phyloP scores from a whole-genome alignment of 2,329 filamentous ascomycete genomes.

The Capronia coronata region DNA sequence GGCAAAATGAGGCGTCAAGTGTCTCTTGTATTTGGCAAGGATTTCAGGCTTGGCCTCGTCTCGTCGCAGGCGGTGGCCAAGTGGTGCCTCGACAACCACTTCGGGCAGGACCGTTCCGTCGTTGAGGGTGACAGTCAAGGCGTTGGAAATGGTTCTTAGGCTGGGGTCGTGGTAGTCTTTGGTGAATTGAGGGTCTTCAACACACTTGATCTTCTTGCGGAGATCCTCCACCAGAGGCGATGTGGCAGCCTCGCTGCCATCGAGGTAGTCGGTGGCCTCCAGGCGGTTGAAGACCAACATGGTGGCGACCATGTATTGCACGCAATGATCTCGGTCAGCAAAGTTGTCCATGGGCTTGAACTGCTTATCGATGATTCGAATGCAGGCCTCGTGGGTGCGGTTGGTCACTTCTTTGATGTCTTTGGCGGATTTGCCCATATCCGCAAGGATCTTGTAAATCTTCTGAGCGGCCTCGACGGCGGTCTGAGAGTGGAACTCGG shows the following conservation, averaged over 20 bases:
- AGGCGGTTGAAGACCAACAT: constrained; percentile 96
- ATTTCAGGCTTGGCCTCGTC: constrained; percentile 99
- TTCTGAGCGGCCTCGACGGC: constrained; percentile 91
- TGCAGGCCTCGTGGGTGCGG: constrained; percentile 95
- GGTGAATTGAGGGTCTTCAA: constrained; percentile 93
- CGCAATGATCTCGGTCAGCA: constrained; percentile 97
- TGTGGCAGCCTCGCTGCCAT: constrained; percentile 85
- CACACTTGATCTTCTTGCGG: constrained; percentile 87
- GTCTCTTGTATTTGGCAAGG: constrained; percentile 88
- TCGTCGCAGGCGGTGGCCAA: constrained; percentile 82
- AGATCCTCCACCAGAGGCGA: constrained; percentile 85
- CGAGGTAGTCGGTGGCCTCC: constrained; percentile 86
- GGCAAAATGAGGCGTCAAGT: constrained; percentile 76
- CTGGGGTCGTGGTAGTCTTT: constrained; percentile 89
- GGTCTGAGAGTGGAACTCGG: constrained; percentile 71
- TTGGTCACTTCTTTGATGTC: constrained; percentile 92
- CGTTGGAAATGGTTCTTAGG: constrained; percentile 95
- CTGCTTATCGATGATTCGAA: constrained; percentile 99
- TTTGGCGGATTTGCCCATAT: constrained; percentile 79
- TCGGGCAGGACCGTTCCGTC: constrained; percentile 89
- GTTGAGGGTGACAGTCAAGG: constrained; percentile 86
- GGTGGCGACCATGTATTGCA: constrained; percentile 96
- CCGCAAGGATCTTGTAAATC: constrained; percentile 74
- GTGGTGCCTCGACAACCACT: constrained; percentile 84
- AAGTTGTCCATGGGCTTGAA: constrained; percentile 99